Base-by-base conservation (phyloP, 257 asterid species). In the Przewalskia tangutica region DNA sequence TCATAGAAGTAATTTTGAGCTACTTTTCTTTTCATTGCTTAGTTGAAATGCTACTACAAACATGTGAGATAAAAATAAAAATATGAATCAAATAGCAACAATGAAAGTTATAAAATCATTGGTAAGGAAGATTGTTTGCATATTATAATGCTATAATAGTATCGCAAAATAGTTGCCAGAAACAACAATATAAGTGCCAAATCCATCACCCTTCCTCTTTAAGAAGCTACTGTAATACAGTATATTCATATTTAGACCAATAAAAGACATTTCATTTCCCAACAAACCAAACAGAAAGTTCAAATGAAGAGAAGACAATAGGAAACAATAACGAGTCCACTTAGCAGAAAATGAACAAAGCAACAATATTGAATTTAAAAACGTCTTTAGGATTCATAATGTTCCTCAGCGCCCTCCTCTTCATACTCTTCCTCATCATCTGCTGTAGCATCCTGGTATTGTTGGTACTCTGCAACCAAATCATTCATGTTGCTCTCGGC, bases 401-500 rank as follows among this genome's bases (percentile, higher is more conserved):
- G 87, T 27, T 89, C 91, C 8, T 88, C 90, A 38, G 0, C 86
- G 6, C 81, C 89, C 54, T 80, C 91, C 0, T 91, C 92, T 3
- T 89, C 89, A 14, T 88, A 85, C 3, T 91, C 92, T 17, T 86
- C 93, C 8, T 89, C 90, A 11, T 89, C 94, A 11, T 89, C 94
- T 0, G 91, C 93, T 13, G 91, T 87, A 3, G 94, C 94, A 82
- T 91, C 94, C 81, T 91, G 94, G 20, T 89, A 88, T 36, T 91
- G 95, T 86, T 91, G 95, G 62, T 91, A 89, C 82, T 91, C 93
- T 0, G 95, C 91, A 76, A 91, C 93, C 68, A 91, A 83, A 80
- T 89, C 95, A 34, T 91, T 91, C 95, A 91, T 91, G n/a, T 91
- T 91, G 79, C 95, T 91, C 87, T 89, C 95, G 0, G 93, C 95